Base-by-base conservation (phyloP, 495 filamentous ascomycete species). In the Xylaria sp. region DNA sequence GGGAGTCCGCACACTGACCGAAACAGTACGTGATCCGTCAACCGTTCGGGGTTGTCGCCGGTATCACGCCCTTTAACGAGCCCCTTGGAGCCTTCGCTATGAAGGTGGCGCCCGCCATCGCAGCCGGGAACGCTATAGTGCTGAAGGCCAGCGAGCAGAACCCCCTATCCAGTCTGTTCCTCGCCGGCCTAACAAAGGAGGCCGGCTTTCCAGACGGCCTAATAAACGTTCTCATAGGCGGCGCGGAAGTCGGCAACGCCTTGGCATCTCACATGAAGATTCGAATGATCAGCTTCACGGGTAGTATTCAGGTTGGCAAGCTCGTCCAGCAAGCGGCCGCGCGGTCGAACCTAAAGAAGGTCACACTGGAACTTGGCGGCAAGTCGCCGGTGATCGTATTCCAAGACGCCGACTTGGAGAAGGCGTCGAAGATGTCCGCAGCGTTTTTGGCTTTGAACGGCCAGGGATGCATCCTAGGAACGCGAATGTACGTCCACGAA, bases 331-430 rank as follows among this genome's bases (percentile, higher is more conserved):
- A 80, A 58, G 79, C 82, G 21, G 82, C 83, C 1, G 82, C 83
- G 8, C 64, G 75, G 43, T 79, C 80, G 3, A 85, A 82, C 69
- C 75, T 95, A 84, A 95, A 95, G 76, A 92, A 90, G 74, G 89
- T 93, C 33, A 93, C 92, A 9, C 89, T 95, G 84, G 93, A 96
- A 77, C 86, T 95, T 0, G 93, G 93, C 57, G 93, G 93, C 50
- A 95, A 95, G 82, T 91, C 88, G 15, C 91, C 93, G 0, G 81
- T 90, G 35, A 82, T 95, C 69, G 80, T 95, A 43, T 88, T 93
- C 55, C 86, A 86, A 0, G 93, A 94, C 72, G 91, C 91, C 1
- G 85, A 94, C 67, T 74, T 95, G 15, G 88, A 91, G 7, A 86
- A 82, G 44, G 93, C 93, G 9, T 91, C 91, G 53, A 83, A 92